Evolutionary conservation across 192 early-diverging fungal genomes (phyloP).

Genomic region (Backusella tarrabulga): DNA sequence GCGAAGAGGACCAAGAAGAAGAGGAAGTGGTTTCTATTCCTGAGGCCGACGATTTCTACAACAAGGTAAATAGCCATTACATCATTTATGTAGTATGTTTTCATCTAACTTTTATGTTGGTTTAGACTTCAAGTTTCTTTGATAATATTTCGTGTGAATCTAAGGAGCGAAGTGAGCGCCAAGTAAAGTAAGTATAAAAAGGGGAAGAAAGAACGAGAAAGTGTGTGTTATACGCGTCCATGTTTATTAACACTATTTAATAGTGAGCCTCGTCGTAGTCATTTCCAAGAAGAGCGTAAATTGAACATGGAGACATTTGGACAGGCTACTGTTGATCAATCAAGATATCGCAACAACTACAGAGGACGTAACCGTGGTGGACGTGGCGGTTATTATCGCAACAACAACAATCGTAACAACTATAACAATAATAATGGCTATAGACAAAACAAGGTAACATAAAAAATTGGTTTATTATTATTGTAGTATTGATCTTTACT

Average conservation of each 20-base stretch:
- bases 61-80: constrained; percentile 44
- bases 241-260: background rate
- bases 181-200: constrained; percentile 10
- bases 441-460: constrained; percentile 8
- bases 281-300: constrained; percentile 82
- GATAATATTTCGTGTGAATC: constrained; percentile 98
- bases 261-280: constrained; percentile 63
- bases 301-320: constrained; percentile 98
- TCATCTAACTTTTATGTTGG: constrained; percentile 66
- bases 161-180: constrained; percentile 47
- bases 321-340: constrained; percentile 71
- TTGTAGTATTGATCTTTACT: background rate
- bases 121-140: constrained; percentile 99
- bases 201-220: background rate
- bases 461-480: background rate
- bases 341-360: constrained; percentile 53
- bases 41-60: constrained; percentile 66
- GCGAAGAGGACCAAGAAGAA: constrained; percentile 42
- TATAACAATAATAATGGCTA: background rate
- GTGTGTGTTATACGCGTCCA: background rate
- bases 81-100: background rate
- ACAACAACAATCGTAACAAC: background rate
- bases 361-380: constrained; percentile 53
- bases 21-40: constrained; percentile 56
- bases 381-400: constrained; percentile 40